Base-by-base conservation (phyloP, 108 stramenopile genomes). In the Discostella stelligeroides region DNA sequence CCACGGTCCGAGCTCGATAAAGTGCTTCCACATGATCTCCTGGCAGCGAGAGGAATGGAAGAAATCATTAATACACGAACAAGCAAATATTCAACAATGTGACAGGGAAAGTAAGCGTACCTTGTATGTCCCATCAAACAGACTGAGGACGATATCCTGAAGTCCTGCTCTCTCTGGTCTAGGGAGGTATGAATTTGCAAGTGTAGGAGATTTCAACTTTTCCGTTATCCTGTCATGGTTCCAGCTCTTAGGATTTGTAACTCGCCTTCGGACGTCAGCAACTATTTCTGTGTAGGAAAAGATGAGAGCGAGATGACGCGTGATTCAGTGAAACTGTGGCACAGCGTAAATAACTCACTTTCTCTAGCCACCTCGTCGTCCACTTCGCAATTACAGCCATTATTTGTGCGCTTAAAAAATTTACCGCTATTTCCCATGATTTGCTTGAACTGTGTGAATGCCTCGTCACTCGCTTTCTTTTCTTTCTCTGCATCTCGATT, bases 1-100 rank as follows among this genome's bases (percentile, higher is more conserved):
- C 51, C 51, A 53, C 39, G 37, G 18, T 10, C 65, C 65, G n/a
- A 66, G 53, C 41, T 66, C 34, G n/a, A 37, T 51, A 39, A 49
- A 66, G 25, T 66, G 65, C 4, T 39, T 54, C 65, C 65, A 66
- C 65, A 66, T 53, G 23, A 54, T 54, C 39, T 66, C 51, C 53
- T 56, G 55, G 55, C 29, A 34, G 30, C 13, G 37, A 38, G 37
- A 29, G 14, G 55, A 56, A n/a, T 28, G 15, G 1, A 38, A 56
- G 21, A 8, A 8, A 28, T 4, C n/a, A n/a, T n/a, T n/a, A n/a
- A n/a, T n/a, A n/a, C n/a, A n/a, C n/a, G n/a, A n/a, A n/a, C n/a
- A n/a, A n/a, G n/a, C n/a, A n/a, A n/a, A n/a, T n/a, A n/a, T n/a
- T n/a, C 28, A 56, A 37, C 24, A 11, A 12, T 56, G 30, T 34